Percentiles rank a stretch among this genome's conserved stretches.
These are phyloP conservation scores for Linnemannia schmuckeri DNA, from an alignment of 192 early-diverging fungal genomes.

Conservation along the genomic window DNA sequence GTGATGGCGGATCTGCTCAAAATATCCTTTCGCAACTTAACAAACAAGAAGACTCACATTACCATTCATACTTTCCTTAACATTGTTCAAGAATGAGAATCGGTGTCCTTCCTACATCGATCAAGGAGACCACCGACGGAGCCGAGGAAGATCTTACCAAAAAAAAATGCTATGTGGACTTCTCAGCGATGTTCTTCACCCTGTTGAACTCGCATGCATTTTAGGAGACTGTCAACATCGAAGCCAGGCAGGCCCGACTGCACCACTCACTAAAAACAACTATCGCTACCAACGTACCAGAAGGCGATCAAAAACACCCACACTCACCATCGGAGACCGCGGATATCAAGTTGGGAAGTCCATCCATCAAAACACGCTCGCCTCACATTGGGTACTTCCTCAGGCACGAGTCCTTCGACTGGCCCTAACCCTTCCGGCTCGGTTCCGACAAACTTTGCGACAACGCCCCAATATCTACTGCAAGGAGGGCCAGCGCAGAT, in stretches of 20 bases:
- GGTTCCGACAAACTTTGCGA: too few species aligned
- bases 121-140: neutral
- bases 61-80: neutral
- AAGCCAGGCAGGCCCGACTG: neutral
- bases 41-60: neutral
- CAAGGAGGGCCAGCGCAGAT: too few species aligned
- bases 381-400: too few species aligned
- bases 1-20: neutral
- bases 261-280: neutral
- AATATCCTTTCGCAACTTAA: neutral
- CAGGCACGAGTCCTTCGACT: too few species aligned
- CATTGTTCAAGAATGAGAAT: neutral
- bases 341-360: too few species aligned
- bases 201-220: neutral
- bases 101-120: neutral
- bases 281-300: neutral
- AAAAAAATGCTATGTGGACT: neutral
- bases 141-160: neutral
- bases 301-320: neutral
- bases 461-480: too few species aligned
- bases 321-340: neutral
- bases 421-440: too few species aligned
- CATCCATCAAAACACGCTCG: too few species aligned
- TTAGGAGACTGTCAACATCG: neutral
- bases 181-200: neutral